Evolutionary conservation across 2,329 filamentous ascomycete species (phyloP).

Genomic region (Canariomyces notabilis): DNA sequence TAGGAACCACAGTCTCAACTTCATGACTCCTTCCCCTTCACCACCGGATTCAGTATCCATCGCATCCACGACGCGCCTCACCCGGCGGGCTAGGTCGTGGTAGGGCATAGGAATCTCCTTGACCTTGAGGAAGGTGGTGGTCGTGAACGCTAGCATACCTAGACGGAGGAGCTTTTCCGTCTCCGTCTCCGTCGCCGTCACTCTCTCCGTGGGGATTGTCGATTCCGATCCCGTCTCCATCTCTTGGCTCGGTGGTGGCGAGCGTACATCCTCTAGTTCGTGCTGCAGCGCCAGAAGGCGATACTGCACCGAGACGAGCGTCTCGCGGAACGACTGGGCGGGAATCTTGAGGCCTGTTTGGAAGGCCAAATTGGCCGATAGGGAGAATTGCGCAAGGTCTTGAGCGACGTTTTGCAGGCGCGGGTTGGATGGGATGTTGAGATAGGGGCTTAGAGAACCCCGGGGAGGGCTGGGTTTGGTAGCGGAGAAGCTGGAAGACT

Average conservation of each 20-base stretch:
- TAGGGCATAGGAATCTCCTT: conserved; percentile 6
- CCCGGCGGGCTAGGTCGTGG: not conserved
- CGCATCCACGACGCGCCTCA: conserved; percentile 1
- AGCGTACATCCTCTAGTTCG: conserved; percentile 8
- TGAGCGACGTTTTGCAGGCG: conserved; percentile 26
- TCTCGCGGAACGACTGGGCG: conserved; percentile 28
- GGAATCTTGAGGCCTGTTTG: conserved; percentile 23
- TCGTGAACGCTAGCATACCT: conserved; percentile 29
- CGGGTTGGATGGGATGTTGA: no score
- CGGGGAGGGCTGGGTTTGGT: not conserved
- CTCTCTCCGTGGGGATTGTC: not conserved
- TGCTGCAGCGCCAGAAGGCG: conserved; percentile 27
- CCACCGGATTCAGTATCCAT: not conserved
- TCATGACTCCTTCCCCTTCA: not conserved
- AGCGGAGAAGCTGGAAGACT: not conserved
- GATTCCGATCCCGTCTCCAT: no score
- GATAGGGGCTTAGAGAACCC: not conserved
- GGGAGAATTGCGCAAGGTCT: conserved; percentile 30
- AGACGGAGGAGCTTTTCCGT: conserved; percentile 20
- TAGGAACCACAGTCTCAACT: conserved; percentile 11
- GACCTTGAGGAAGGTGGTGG: conserved; percentile 23
- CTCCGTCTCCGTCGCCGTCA: conserved; percentile 1
- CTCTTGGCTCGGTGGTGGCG: no score
- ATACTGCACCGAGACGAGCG: conserved; percentile 30
- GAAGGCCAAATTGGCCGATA: conserved; percentile 23